Percentiles rank a stretch among this genome's conserved stretches.
phyloP scores from a whole-genome alignment of 164 flowering plant genomes.

The Stephania japonica region DNA sequence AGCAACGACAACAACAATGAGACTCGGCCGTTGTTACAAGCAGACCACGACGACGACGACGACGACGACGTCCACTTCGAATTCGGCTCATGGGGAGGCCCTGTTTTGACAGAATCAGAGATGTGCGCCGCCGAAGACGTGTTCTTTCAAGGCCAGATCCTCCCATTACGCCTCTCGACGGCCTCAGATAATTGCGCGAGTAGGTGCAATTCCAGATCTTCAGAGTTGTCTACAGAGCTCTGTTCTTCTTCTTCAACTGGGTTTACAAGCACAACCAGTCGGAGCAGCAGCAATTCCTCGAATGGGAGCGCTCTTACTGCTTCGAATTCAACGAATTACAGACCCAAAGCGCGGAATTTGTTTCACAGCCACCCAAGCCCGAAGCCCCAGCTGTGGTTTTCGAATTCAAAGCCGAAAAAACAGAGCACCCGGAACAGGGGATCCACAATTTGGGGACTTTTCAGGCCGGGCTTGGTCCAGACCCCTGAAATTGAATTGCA shows the following conservation, averaged over 20 bases:
- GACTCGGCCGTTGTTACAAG: neutral
- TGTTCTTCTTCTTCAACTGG: conserved; percentile 14
- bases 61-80: conserved; percentile 33
- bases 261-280: conserved; percentile 20
- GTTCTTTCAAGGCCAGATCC: conserved; percentile 64
- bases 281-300: conserved; percentile 47
- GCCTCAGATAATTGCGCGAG: conserved; percentile 34
- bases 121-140: conserved; percentile 79
- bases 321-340: conserved; percentile 13
- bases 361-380: conserved; percentile 60
- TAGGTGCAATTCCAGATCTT: neutral
- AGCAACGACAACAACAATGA: neutral
- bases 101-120: conserved; percentile 25
- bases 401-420: conserved; percentile 11
- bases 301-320: neutral
- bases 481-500: conserved; percentile 56
- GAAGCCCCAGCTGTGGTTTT: conserved; percentile 38
- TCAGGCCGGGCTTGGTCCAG: conserved; percentile 48
- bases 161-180: conserved; percentile 60
- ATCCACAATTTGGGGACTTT: conserved; percentile 48
- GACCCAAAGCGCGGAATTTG: conserved; percentile 22
- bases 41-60: conserved; percentile 25
- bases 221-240: too few species aligned
- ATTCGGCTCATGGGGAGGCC: conserved; percentile 34
- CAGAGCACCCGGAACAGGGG: conserved; percentile 12